phyloP scores from a whole-genome alignment of 495 filamentous ascomycete species.

The Penicillium paradoxum region DNA sequence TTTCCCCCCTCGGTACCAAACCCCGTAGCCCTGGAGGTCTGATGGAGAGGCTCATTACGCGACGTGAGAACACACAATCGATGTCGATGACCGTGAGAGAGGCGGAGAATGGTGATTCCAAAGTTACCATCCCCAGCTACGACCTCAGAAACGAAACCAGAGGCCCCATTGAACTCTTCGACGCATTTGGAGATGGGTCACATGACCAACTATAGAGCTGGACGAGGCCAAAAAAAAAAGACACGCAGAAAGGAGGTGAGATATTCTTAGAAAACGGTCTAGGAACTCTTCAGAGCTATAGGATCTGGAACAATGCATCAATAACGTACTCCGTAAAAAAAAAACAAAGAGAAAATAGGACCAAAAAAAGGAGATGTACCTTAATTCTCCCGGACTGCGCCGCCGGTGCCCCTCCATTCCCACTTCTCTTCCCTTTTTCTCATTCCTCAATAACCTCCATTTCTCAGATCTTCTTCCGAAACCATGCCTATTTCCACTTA shows the following conservation, averaged over 20 bases:
- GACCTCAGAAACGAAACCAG: not conserved
- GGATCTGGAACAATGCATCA: not conserved
- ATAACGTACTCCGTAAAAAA: not conserved
- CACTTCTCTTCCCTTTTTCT: slow-evolving; percentile 23
- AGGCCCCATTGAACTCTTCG: not conserved
- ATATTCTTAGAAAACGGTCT: not conserved
- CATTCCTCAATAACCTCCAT: slow-evolving; percentile 28
- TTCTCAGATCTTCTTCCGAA: slow-evolving; percentile 22
- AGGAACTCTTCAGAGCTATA: not conserved
- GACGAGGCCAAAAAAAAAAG: not conserved
- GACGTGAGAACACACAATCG: not conserved
- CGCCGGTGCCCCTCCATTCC: slow-evolving; percentile 31
- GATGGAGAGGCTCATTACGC: not conserved
- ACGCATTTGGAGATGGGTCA: slow-evolving; percentile 4
- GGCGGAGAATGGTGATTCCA: too few relatives aligned
- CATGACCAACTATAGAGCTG: slow-evolving; percentile 3
- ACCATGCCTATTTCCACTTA: slow-evolving; percentile 39
- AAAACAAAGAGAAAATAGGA: slow-evolving; percentile 1
- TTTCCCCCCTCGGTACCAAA: slow-evolving; percentile 8
- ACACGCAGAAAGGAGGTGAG: not conserved
- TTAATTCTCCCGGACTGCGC: slow-evolving; percentile 18
- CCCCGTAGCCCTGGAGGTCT: not conserved
- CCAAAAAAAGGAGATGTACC: slow-evolving; percentile 6
- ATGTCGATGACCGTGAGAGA: too few relatives aligned
- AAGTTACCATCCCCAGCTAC: not conserved